A percentile compares a stretch with the other conserved stretches of the same genome.
Conservation (phyloP, 768 basidiomycete species). For the Hericium alpestre region DNA sequence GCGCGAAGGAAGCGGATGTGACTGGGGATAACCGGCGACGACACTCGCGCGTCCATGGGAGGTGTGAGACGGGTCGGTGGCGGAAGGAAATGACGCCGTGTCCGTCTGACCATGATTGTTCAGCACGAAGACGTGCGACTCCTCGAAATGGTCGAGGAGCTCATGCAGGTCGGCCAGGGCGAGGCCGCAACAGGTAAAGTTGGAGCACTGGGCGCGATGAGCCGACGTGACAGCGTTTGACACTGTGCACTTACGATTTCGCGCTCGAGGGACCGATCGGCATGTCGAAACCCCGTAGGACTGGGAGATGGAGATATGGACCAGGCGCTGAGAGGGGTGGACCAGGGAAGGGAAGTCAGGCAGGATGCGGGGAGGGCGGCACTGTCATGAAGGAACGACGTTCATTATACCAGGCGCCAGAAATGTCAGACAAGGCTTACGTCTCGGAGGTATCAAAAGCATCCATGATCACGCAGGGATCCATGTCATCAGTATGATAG, state of each 20-base stretch:
- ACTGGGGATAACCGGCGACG: conserved; percentile 24
- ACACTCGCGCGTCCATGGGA: conserved; percentile 10
- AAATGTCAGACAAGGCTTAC: too few species aligned
- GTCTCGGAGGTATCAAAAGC: too few species aligned
- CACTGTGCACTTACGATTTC: conserved; percentile 9
- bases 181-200: conserved; percentile 41
- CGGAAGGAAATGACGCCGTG: neutral
- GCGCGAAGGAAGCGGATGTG: conserved; percentile 17
- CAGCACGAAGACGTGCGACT: conserved; percentile 23
- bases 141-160: conserved; percentile 42
- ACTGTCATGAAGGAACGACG: too few species aligned
- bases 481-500: neutral
- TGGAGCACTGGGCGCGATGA: conserved; percentile 23
- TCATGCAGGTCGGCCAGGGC: conserved; percentile 37
- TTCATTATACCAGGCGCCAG: too few species aligned
- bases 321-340: neutral
- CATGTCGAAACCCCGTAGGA: neutral
- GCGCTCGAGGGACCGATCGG: conserved; percentile 10
- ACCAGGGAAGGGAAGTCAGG: neutral
- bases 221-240: neutral
- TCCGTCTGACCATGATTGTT: neutral
- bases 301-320: conserved; percentile 1
- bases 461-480: neutral
- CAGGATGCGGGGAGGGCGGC: too few species aligned
- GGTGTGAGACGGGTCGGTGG: conserved; percentile 7